Conservation (phyloP, 441 rosid genomes). For the Adansonia gregorii region DNA sequence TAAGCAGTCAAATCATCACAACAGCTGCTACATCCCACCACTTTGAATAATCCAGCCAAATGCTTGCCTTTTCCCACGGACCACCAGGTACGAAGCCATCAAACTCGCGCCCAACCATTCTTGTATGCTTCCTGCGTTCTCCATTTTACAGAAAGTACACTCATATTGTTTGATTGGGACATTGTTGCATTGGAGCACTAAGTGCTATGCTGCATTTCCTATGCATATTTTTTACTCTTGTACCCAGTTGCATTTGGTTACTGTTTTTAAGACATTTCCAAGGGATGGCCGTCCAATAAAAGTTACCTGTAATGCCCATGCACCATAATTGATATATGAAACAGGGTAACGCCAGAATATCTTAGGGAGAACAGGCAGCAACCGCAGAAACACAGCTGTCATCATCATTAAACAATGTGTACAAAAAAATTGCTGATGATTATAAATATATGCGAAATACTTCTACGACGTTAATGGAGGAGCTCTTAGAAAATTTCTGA, state of each 20-base stretch:
- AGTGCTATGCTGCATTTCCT: not conserved
- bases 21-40: conserved; percentile 71
- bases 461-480: not conserved
- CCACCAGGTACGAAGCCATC: conserved; percentile 44
- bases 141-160: conserved; percentile 4
- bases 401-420: conserved; percentile 59
- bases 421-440: not conserved
- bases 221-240: too few species aligned
- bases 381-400: conserved; percentile 70
- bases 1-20: conserved; percentile 47
- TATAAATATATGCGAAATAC: conserved; percentile 19
- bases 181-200: not conserved
- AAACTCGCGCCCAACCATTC: conserved; percentile 65
- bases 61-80: conserved; percentile 60
- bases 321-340: conserved; percentile 61
- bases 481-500: not conserved
- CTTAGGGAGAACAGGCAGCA: conserved; percentile 60
- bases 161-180: conserved; percentile 15
- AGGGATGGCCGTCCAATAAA: not conserved
- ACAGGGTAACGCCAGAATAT: conserved; percentile 70
- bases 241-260: not conserved
- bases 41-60: conserved; percentile 50
- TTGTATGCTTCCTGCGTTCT: conserved; percentile 72
- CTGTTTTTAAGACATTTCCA: conserved; percentile 21
- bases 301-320: conserved; percentile 72